phyloP scores from a whole-genome alignment of 1,139 yeast genomes.

The Taiozyma onychis region DNA sequence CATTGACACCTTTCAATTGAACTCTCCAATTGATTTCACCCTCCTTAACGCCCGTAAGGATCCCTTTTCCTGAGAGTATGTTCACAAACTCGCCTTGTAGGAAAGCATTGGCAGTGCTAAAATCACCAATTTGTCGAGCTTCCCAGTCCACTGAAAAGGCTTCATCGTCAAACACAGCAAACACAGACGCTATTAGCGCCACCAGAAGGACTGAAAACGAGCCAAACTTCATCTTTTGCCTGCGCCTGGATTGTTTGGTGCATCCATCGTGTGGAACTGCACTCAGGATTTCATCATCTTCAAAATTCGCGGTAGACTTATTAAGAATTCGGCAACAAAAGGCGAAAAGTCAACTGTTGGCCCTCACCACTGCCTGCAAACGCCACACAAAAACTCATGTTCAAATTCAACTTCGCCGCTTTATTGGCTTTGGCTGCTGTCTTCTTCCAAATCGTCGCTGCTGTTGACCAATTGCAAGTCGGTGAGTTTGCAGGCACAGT shows the following conservation, averaged over 20 bases:
- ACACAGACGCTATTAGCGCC: conserved; percentile 1
- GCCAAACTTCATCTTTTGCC: not conserved
- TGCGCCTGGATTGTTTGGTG: not conserved
- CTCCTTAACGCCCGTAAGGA: conserved; percentile 25
- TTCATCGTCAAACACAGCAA: conserved; percentile 27
- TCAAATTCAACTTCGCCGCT: conserved; percentile 2
- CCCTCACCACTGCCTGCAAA: not conserved
- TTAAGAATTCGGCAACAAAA: not conserved
- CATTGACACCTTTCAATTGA: conserved; percentile 9
- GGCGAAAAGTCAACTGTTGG: not conserved
- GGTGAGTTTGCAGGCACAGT: conserved; percentile 8
- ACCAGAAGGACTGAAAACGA: not conserved
- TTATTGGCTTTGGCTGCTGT: not conserved
- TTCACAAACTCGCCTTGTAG: conserved; percentile 12
- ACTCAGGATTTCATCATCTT: not conserved
- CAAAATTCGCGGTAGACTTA: not conserved
- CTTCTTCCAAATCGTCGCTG: conserved; percentile 2
- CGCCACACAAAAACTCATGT: not conserved
- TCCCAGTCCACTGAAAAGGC: conserved; percentile 33
- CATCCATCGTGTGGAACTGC: too few relatives aligned
- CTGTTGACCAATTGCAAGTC: conserved; percentile 22
- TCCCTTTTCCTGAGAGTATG: conserved; percentile 23
- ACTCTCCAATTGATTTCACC: conserved; percentile 30
- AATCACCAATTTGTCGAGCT: conserved; percentile 26
- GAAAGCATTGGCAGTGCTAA: conserved; percentile 19